A percentile compares a stretch with the other conserved stretches of the same genome.
Conservation (phyloP, 805 yeast species). For the Teunomyces pallodes region DNA sequence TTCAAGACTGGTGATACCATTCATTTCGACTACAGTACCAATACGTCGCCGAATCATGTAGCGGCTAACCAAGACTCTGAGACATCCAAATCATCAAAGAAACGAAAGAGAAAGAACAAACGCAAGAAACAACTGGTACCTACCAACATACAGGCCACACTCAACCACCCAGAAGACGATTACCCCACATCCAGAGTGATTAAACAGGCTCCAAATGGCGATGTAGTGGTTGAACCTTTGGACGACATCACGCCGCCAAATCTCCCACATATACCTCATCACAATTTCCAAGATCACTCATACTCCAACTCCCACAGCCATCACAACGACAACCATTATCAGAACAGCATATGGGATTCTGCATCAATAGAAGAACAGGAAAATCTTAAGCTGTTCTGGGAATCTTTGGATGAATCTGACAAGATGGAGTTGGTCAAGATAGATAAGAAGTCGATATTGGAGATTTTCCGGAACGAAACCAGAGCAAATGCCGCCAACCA, state of each 20-base stretch:
- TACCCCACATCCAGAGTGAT: conserved; percentile 73
- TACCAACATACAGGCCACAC: conserved; percentile 35
- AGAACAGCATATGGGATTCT: conserved; percentile 44
- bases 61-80: conserved; percentile 5
- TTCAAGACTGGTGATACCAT: conserved; percentile 34
- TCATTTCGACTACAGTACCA: conserved; percentile 23
- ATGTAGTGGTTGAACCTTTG: conserved; percentile 66
- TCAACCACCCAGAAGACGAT: conserved; percentile 56
- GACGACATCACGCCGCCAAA: conserved; percentile 24
- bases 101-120: conserved; percentile 33
- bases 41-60: conserved; percentile 5
- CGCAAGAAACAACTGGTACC: conserved; percentile 9
- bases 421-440: conserved; percentile 61
- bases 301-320: conserved; percentile 6
- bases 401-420: conserved; percentile 54
- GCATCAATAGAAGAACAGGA: conserved; percentile 50
- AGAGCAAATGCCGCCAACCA: conserved; percentile 10
- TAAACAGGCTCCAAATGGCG: conserved; percentile 71
- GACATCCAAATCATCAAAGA: conserved; percentile 13
- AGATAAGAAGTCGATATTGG: conserved; percentile 67
- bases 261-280: conserved; percentile 5
- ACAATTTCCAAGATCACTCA: conserved; percentile 6
- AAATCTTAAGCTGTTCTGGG: conserved; percentile 62
- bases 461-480: conserved; percentile 50
- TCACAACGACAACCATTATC: conserved; percentile 5